Evolutionary conservation across 306 rosid species (phyloP).

Genomic region (Betula pendula): DNA sequence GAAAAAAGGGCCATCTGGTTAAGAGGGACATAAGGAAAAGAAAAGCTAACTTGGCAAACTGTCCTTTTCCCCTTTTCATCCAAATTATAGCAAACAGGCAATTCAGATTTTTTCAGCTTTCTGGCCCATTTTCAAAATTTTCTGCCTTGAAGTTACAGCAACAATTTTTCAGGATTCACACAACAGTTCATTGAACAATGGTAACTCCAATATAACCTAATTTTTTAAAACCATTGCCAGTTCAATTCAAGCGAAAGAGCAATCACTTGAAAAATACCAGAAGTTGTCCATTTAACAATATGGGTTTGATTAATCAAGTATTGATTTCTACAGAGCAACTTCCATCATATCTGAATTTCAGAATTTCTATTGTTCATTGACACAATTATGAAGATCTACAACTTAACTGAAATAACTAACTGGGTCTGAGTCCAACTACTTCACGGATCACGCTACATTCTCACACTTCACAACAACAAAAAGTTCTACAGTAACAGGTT

Average conservation of each 20-base stretch:
- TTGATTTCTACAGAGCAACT: background rate
- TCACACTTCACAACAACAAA: background rate
- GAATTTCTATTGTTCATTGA: background rate
- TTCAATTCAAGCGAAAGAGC: background rate
- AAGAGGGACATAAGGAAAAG: background rate
- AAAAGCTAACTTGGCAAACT: too few relatives aligned
- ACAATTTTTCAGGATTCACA: background rate
- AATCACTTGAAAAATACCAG: background rate
- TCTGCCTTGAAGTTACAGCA: background rate
- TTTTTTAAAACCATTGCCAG: background rate
- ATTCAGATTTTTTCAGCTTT: background rate
- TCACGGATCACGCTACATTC: background rate
- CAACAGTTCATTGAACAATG: background rate
- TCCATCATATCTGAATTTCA: background rate
- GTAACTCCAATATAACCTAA: background rate
- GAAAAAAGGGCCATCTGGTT: background rate
- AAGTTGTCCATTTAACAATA: background rate
- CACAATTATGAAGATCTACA: background rate
- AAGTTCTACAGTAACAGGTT: background rate
- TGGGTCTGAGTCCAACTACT: background rate
- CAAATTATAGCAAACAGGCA: background rate
- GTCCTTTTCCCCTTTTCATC: background rate
- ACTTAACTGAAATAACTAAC: background rate
- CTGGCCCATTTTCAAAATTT: background rate
- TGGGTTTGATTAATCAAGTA: background rate